These are phyloP conservation scores for Scorias spongiosa DNA, from an alignment of 2,329 filamentous ascomycete species.

Conservation along the genomic window DNA sequence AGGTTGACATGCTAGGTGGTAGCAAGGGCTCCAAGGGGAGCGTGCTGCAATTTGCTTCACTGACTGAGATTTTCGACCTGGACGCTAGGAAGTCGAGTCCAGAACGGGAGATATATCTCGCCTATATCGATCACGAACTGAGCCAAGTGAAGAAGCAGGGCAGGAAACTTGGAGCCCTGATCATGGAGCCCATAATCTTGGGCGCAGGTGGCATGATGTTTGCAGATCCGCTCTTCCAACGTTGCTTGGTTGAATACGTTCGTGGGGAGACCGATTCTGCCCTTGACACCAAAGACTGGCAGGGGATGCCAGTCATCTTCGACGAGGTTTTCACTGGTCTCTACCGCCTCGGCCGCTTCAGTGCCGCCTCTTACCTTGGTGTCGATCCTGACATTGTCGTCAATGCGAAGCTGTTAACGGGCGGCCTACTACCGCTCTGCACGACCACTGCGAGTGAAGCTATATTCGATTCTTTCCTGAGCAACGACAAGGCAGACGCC, in stretches of 20 bases:
- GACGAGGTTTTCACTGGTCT: constrained; percentile 82
- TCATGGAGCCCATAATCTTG: constrained; percentile 67
- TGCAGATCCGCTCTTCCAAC: constrained; percentile 71
- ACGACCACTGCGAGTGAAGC: constrained; percentile 58
- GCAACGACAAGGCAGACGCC: constrained; percentile 61
- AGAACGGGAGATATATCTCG: constrained; percentile 38
- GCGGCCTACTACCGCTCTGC: constrained; percentile 63
- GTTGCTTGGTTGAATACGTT: constrained; percentile 51
- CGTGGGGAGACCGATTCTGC: constrained; percentile 24
- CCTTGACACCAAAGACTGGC: constrained; percentile 36
- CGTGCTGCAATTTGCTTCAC: constrained; percentile 11
- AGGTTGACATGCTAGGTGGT: not conserved
- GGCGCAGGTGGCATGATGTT: constrained; percentile 76
- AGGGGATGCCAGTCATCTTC: constrained; percentile 62
- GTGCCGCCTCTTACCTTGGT: constrained; percentile 53
- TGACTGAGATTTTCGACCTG: constrained; percentile 22
- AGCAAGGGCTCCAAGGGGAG: constrained; percentile 7
- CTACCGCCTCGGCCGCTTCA: constrained; percentile 62
- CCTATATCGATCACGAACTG: constrained; percentile 43
- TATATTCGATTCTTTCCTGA: constrained; percentile 58
- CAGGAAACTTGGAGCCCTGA: constrained; percentile 54
- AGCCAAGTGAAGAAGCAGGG: constrained; percentile 40
- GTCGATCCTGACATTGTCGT: constrained; percentile 60
- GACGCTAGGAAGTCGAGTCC: constrained; percentile 18
- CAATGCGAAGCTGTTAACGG: constrained; percentile 72